Evolutionary conservation across 768 basidiomycete species (phyloP).

Genomic region (Suillus clintonianus): DNA sequence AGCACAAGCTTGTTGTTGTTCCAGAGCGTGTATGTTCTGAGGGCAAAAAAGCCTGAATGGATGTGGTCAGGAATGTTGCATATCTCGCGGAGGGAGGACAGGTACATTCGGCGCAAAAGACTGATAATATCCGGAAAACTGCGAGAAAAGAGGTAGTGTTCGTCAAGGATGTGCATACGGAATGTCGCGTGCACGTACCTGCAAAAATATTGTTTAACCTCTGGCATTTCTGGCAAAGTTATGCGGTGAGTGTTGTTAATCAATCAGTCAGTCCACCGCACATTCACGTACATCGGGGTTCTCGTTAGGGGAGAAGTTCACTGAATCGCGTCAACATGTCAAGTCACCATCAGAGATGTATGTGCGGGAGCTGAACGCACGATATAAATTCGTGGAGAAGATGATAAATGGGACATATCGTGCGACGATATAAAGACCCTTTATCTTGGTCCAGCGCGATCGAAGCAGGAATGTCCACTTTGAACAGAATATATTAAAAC

Average conservation of each 20-base stretch:
- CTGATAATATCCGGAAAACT: background rate
- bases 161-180: too few relatives aligned
- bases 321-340: background rate
- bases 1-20: background rate
- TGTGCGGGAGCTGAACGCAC: background rate
- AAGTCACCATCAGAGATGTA: background rate
- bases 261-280: background rate
- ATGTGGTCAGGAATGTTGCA: background rate
- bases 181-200: background rate
- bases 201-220: background rate
- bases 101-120: background rate
- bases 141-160: background rate
- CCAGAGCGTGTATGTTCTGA: background rate
- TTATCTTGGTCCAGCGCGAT: constrained; percentile 1
- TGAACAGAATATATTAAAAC: background rate
- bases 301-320: background rate
- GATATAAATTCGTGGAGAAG: background rate
- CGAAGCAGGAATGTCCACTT: constrained; percentile 2
- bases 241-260: background rate
- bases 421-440: background rate
- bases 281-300: background rate
- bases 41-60: background rate
- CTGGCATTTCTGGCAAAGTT: background rate
- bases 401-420: background rate
- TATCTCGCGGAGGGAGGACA: too few relatives aligned